Percentiles rank a stretch among this genome's conserved stretches.
Conservation (phyloP, 129 eudicot species). For the Glebionis coronaria region DNA sequence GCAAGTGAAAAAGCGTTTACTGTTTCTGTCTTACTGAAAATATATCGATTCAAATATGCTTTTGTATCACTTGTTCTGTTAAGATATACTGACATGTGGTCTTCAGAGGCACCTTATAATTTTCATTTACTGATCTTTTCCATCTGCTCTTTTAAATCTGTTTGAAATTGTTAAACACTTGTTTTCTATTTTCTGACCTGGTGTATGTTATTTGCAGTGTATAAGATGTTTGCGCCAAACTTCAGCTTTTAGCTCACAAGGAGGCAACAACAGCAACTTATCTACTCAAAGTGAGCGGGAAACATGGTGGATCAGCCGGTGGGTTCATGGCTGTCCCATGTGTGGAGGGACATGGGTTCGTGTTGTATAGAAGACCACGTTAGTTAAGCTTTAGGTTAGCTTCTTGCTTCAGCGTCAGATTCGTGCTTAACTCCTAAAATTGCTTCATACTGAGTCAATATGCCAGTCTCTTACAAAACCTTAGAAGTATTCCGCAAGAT, state of each 20-base stretch:
- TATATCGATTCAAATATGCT: too few species aligned
- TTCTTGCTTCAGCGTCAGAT: constrained; percentile 4
- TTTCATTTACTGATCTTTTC: not conserved
- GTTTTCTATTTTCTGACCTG: constrained; percentile 1
- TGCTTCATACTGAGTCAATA: not conserved
- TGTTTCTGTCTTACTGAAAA: too few species aligned
- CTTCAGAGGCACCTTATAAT: constrained; percentile 1
- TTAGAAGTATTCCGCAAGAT: not conserved
- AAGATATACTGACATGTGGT: not conserved
- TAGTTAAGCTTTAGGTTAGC: constrained; percentile 22
- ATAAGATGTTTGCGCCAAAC: constrained; percentile 97
- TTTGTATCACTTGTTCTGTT: too few species aligned
- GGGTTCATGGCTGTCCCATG: constrained; percentile 97
- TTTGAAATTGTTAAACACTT: not conserved
- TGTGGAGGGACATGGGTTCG: constrained; percentile 99
- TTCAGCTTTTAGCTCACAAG: constrained; percentile 79
- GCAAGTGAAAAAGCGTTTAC: not conserved
- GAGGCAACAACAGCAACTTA: constrained; percentile 28
- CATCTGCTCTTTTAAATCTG: not conserved
- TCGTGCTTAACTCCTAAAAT: not conserved
- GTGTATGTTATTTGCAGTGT: constrained; percentile 57
- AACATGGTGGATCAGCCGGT: constrained; percentile 91
- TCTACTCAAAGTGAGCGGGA: constrained; percentile 68
- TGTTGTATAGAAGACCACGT: constrained; percentile 51
- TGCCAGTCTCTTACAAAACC: not conserved